These are phyloP conservation scores for Neurospora sp. DNA, from an alignment of 2,329 filamentous ascomycete genomes.

Conservation along the genomic window DNA sequence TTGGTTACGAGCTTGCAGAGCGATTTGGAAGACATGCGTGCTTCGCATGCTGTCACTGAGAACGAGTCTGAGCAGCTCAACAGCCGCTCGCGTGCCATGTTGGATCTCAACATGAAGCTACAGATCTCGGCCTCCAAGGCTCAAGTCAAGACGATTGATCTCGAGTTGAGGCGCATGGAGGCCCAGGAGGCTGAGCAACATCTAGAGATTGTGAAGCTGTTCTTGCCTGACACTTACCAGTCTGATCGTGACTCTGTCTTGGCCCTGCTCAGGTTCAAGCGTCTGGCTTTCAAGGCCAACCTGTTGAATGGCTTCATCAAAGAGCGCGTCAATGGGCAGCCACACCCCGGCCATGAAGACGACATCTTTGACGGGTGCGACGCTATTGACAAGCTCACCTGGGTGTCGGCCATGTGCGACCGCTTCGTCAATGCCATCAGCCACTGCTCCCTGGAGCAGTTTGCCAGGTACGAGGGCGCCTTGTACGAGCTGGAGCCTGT, in stretches of 20 bases:
- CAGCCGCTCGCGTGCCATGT: conserved; percentile 82
- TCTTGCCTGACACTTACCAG: conserved; percentile 76
- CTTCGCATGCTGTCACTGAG: conserved; percentile 86
- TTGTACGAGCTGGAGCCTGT: conserved; percentile 85
- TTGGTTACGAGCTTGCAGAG: conserved; percentile 76
- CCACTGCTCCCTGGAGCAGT: conserved; percentile 67
- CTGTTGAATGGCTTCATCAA: conserved; percentile 69
- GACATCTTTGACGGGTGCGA: conserved; percentile 73
- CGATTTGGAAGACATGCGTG: conserved; percentile 84
- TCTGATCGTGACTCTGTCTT: conserved; percentile 78
- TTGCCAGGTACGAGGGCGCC: conserved; percentile 67
- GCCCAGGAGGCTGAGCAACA: conserved; percentile 84
- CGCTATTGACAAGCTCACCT: conserved; percentile 74
- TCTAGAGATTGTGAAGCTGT: conserved; percentile 77
- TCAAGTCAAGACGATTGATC: conserved; percentile 86
- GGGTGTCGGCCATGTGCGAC: conserved; percentile 73
- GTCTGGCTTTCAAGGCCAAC: conserved; percentile 78
- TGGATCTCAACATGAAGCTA: conserved; percentile 92
- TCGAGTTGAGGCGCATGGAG: conserved; percentile 77
- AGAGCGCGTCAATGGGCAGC: conserved; percentile 61
- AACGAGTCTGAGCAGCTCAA: conserved; percentile 85
- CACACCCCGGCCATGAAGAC: conserved; percentile 60
- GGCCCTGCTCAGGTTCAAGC: conserved; percentile 77
- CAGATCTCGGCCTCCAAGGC: conserved; percentile 84
- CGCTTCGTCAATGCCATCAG: conserved; percentile 75